Conservation (phyloP, 2,329 filamentous ascomycete genomes). For the Ophiostoma sp. region DNA sequence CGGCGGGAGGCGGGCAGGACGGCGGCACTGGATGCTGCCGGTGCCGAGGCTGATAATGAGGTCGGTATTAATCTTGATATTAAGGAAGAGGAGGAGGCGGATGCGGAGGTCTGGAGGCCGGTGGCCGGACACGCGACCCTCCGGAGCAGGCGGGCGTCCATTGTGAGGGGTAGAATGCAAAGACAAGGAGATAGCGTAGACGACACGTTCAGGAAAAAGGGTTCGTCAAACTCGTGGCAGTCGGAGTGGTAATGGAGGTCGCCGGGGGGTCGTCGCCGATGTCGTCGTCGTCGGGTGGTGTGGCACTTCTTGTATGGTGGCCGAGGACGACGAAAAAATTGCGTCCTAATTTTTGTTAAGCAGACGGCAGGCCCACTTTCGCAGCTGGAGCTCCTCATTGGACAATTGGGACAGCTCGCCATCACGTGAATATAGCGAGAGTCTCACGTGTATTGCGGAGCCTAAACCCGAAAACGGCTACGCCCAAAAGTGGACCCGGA, state of each 20-base stretch:
- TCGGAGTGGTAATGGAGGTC: background rate
- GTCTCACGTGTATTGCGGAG: background rate
- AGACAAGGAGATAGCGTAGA: background rate
- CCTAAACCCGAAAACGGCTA: background rate
- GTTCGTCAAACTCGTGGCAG: background rate
- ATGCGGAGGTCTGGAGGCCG: background rate
- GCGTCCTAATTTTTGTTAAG: constrained; percentile 1
- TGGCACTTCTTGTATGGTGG: background rate
- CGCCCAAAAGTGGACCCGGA: background rate
- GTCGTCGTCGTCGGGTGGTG: constrained; percentile 1
- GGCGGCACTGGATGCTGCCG: background rate
- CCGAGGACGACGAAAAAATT: constrained; percentile 13
- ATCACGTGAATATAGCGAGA: background rate
- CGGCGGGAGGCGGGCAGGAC: constrained; percentile 28
- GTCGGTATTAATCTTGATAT: constrained; percentile 2
- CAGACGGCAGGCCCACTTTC: background rate
- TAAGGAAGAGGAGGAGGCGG: background rate
- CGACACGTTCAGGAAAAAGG: background rate
- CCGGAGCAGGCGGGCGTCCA: constrained; percentile 24
- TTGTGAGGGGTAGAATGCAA: background rate
- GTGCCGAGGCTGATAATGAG: constrained; percentile 13
- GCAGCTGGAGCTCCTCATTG: constrained; percentile 1
- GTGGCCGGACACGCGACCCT: constrained; percentile 22
- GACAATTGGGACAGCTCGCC: background rate
- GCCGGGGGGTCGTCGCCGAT: background rate